Base-by-base conservation (phyloP, 768 basidiomycete species). In the Naematelia encephala region DNA sequence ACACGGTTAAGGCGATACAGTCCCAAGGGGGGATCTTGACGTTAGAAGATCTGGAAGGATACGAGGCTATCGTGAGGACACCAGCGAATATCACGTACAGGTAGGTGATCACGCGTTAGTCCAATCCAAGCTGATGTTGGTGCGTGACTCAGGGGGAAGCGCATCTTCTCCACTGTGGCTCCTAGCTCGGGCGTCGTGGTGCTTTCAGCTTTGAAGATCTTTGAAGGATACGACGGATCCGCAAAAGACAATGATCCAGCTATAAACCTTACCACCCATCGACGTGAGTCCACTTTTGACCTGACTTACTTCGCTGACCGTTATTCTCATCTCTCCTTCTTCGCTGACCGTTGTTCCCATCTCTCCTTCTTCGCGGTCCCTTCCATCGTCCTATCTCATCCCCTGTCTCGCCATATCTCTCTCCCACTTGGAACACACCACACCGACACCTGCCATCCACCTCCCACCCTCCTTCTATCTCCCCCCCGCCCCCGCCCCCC, bases 101-200 rank as follows among this genome's bases (percentile, higher is more conserved):
- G 64, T 66, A n/a, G 25, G 64, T 59, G 23, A n/a, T 12, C 4
- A 4, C 14, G 21, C 11, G 12, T 8, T 10, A 25, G 50, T 5
- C 10, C 2, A n/a, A 4, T 43, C 43, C 53, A 12, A 34, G 21
- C 25, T 26, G 26, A 8, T 16, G 46, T 23, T 29, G 30, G 12
- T 48, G 27, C 52, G 39, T 53, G 13, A 13, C n/a, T 12, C 56
- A 66, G 64, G 21, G 60, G 67, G 51, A 61, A 63, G 43, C 47
- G 61, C 14, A 64, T 71, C 62, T 70, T 67, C 62, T 77, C 77
- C 1, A 80, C 78, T 26, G 73, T 79, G n/a, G 78, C 79, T 8
- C 79, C 79, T 4, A 78, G 77, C 11, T 75, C 72, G 28, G 79
- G 79, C 1, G 53, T 73, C 1, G 77, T 80, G 34, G 77, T 77